Percentiles rank a stretch among this genome's conserved stretches.
These are phyloP conservation scores for Fremontodendron californicum DNA, from an alignment of 345 rosid species.

Conservation along the genomic window DNA sequence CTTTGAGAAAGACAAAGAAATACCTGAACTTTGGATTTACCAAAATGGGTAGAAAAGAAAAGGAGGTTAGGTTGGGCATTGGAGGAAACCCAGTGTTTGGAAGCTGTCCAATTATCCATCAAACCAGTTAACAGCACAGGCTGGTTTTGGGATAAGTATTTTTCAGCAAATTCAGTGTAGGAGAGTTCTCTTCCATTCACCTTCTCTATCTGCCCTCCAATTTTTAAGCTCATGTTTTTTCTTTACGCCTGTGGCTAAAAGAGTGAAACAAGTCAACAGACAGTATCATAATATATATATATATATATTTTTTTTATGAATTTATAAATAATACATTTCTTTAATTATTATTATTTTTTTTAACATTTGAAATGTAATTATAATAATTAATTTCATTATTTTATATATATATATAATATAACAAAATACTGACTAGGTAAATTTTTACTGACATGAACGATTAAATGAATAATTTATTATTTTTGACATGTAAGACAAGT, in stretches of 20 bases:
- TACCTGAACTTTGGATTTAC: constrained; percentile 80
- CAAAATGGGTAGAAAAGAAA: constrained; percentile 64
- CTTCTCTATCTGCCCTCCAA: constrained; percentile 61
- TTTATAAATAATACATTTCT: too few relatives aligned
- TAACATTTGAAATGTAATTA: too few relatives aligned
- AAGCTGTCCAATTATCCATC: constrained; percentile 80
- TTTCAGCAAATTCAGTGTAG: constrained; percentile 58
- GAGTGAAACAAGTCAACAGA: not conserved
- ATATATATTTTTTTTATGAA: too few relatives aligned
- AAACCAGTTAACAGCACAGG: constrained; percentile 75
- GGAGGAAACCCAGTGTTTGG: constrained; percentile 63
- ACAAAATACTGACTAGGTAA: too few relatives aligned
- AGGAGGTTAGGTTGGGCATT: constrained; percentile 56
- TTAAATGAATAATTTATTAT: too few relatives aligned
- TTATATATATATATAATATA: too few relatives aligned
- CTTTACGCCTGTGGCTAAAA: not conserved
- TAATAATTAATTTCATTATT: too few relatives aligned
- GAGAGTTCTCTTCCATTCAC: constrained; percentile 60
- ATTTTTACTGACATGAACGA: too few relatives aligned
- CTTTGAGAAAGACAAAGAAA: not conserved
- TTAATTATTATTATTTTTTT: too few relatives aligned
- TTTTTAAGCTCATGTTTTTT: constrained; percentile 48
- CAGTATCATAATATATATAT: too few relatives aligned
- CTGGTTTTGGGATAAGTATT: constrained; percentile 57
- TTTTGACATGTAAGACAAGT: too few relatives aligned